Evolutionary conservation across 352 stramenopile genomes (phyloP).

Genomic region (Lagenidium sp.): DNA sequence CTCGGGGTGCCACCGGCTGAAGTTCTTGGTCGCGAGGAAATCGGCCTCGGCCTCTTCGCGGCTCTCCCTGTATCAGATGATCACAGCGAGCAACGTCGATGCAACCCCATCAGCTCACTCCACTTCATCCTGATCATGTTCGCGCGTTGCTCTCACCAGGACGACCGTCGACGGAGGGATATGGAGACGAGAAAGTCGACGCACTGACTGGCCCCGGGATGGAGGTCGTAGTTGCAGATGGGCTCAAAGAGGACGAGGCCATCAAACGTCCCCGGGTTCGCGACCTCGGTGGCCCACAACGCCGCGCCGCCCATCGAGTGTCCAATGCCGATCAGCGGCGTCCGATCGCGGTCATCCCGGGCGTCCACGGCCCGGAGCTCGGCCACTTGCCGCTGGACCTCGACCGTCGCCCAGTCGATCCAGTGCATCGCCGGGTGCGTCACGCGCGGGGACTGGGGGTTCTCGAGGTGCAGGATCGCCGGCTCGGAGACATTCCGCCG

Average conservation of each 20-base stretch:
- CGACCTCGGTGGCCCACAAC: slow-evolving; percentile 26
- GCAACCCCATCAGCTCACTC: background rate
- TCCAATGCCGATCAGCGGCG: slow-evolving; percentile 30
- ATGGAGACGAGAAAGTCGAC: slow-evolving; percentile 1
- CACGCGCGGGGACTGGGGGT: slow-evolving; percentile 19
- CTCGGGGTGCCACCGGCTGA: slow-evolving; percentile 30
- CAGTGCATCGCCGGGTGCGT: slow-evolving; percentile 17
- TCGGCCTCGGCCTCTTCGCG: slow-evolving; percentile 5
- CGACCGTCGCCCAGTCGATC: slow-evolving; percentile 13
- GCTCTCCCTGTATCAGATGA: slow-evolving; percentile 4
- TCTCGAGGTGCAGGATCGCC: slow-evolving; percentile 16
- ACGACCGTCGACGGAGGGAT: background rate
- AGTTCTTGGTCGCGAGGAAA: slow-evolving; percentile 22
- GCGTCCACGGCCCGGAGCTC: slow-evolving; percentile 7
- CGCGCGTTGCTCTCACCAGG: too few species aligned
- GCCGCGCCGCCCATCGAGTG: slow-evolving; percentile 36
- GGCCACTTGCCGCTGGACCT: slow-evolving; percentile 18
- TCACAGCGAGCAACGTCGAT: slow-evolving; percentile 18
- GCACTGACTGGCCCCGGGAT: slow-evolving; percentile 13
- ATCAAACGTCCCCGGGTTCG: slow-evolving; percentile 31
- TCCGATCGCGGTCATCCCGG: slow-evolving; percentile 1
- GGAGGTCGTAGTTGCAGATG: slow-evolving; percentile 14
- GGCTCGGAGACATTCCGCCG: slow-evolving; percentile 28
- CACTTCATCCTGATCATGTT: background rate
- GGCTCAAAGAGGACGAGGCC: slow-evolving; percentile 38